Evolutionary conservation across 176 grass and related monocot genomes (phyloP), one percentile per base, ranked within the genome.

Genomic region (barley (Hordeum vulgare)): DNA sequence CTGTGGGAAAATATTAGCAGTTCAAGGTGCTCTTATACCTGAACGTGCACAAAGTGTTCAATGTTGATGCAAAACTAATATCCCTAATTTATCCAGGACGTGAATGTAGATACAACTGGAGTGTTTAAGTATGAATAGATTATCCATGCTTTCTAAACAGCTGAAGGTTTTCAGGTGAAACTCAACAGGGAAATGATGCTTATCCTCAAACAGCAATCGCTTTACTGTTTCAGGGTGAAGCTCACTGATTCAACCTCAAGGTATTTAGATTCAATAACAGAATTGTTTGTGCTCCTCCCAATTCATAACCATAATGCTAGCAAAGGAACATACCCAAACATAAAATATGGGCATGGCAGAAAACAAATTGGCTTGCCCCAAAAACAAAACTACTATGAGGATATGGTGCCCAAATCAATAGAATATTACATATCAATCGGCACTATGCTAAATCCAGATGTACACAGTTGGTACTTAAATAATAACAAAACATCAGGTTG

Each of bases 351-450:
- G 56, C 64, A 83, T 33, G 54, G 13, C 9, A 79, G 24, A 72
- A 12, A 66, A 23, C 35, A 84, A 21, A 66, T 33, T 80, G 57
- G 31, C 76, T 23, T 45, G 18, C 39, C 60, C 27, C 61, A 71
- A 27, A 70, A 24, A 40, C 63, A 83, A 82, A 21, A 54, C 51
- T 27, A 77, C 23, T 78, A 83, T 51, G 15, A 87, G n/a, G 64
- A 63, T 28, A 14, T 37, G 18, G 9, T 17, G 23, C 41, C 14
- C 21, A 57, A 64, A 80, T 77, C 69, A 34, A 33, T 34, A 85
- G 71, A 76, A 36, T 47, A 61, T 77, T 61, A 53, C 31, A 71
- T 40, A 41, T 4, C 64, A 66, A 66, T 57, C 28, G 40, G 62
- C 35, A 82, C 1, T 44, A 82, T 71, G n/a, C 57, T 31, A 77